Conservation (phyloP, 1,139 yeast species). For the Nakaseomyces glabratus region DNA sequence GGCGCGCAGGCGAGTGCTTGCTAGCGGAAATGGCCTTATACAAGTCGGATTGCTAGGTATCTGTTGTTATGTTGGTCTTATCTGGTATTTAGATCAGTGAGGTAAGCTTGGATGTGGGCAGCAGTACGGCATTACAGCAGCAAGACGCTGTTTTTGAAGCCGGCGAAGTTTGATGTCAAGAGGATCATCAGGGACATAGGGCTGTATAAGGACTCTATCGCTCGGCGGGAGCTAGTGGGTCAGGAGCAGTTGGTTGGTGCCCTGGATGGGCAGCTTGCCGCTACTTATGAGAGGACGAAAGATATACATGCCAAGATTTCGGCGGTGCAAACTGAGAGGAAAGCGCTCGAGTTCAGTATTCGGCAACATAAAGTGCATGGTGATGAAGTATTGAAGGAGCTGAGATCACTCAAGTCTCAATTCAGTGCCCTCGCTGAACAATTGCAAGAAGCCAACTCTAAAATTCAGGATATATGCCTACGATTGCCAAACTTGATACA, state of each 20-base stretch:
- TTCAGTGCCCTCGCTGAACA: conserved; percentile 13
- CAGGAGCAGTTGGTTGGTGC: conserved; percentile 24
- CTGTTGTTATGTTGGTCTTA: no score
- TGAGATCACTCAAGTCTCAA: conserved; percentile 19
- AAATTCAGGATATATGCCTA: conserved; percentile 34
- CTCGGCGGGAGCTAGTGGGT: conserved; percentile 37
- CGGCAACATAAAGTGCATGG: neutral
- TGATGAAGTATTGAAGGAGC: neutral
- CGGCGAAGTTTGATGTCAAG: conserved; percentile 45
- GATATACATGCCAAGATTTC: conserved; percentile 20
- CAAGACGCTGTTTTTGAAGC: conserved; percentile 18
- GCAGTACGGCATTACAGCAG: conserved; percentile 2
- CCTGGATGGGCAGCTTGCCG: conserved; percentile 32
- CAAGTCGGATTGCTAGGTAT: no score
- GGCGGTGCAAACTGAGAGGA: conserved; percentile 27
- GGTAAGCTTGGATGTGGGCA: neutral
- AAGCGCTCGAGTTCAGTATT: conserved; percentile 21
- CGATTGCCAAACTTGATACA: conserved; percentile 63
- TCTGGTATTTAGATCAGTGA: no score
- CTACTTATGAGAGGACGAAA: conserved; percentile 22
- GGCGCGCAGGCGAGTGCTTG: no score
- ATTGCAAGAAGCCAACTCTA: conserved; percentile 33
- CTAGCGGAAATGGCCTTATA: no score
- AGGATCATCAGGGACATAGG: conserved; percentile 36
- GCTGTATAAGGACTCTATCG: conserved; percentile 39